A percentile compares a stretch with the other conserved stretches of the same genome.
Conservation (phyloP, 1,284 basidiomycete genomes). For the Ustilago tritici region DNA sequence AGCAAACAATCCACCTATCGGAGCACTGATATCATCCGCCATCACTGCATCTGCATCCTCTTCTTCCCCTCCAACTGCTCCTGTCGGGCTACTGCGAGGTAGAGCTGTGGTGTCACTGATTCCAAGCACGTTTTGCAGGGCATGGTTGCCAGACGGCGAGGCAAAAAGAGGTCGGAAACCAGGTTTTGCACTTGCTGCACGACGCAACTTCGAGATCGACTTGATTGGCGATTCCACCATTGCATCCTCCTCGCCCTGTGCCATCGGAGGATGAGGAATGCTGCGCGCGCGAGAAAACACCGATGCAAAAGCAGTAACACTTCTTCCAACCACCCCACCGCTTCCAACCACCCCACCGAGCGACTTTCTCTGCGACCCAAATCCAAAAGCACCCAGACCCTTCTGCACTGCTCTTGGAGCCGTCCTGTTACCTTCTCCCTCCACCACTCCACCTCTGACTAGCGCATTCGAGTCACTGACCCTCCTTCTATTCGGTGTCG, state of each 20-base stretch:
- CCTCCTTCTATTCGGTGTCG: constrained; percentile 31
- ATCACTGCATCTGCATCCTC: constrained; percentile 24
- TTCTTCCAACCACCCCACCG: not conserved
- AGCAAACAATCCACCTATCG: constrained; percentile 39
- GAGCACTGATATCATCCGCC: constrained; percentile 4
- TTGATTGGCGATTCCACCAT: constrained; percentile 30
- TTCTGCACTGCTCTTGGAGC: constrained; percentile 22
- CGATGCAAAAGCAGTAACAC: constrained; percentile 7
- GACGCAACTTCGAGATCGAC: constrained; percentile 13
- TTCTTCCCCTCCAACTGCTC: not conserved
- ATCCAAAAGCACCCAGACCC: constrained; percentile 28
- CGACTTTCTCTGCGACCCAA: constrained; percentile 18
- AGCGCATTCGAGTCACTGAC: not conserved
- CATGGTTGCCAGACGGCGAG: constrained; percentile 27
- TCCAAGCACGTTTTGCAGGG: constrained; percentile 13
- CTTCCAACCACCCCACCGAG: not conserved
- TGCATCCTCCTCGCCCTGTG: constrained; percentile 12
- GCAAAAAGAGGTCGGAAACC: constrained; percentile 43
- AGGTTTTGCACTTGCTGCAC: constrained; percentile 5
- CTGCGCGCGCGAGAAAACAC: constrained; percentile 14
- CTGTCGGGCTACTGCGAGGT: not conserved
- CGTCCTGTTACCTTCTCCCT: constrained; percentile 6
- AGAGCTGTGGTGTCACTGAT: not conserved
- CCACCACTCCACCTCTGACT: constrained; percentile 1
- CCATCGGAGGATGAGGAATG: not conserved